Base-by-base conservation (phyloP, 345 rosid species). In the Corchorus olitorius region DNA sequence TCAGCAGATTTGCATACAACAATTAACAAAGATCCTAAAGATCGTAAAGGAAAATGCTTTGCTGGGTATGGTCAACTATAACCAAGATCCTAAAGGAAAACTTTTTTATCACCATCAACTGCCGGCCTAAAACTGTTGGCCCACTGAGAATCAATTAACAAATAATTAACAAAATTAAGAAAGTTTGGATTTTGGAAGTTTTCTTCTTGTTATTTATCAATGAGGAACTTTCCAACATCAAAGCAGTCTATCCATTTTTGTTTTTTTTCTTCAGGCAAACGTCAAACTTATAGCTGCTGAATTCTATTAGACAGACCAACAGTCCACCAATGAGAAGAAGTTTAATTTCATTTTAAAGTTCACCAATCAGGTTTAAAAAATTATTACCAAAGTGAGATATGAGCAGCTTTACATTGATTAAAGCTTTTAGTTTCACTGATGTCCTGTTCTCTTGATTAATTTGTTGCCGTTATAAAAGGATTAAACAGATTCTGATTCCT, bases 181-280 rank as follows among this genome's bases (percentile, higher is more conserved):
- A 69, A 50, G 15, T 69, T 50, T 34, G 46, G 22, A 33, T 50
- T 27, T 69, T 34, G 46, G 22, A 33, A 33, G 27, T 69, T 68
- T 49, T 69, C 73, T 69, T 69, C 43, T 69, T 69, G 59, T 69
- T 50, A 37, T 69, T 49, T 50, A 68, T 11, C 50, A 56, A 49
- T 69, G 43, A 34, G 15, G 41, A 60, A 27, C 64, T 59, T 27
- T 33, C 4, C 9, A 61, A 34, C 65, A 34, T 8, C 65, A 61
- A 35, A 62, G 43, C 66, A 62, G 19, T 52, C 46, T 59, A 50
- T 50, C 60, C 60, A 17, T 14, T 27, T 27, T 49, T 15, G 58
- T 68, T 68, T 27, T 49, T 68, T 49, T 49, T 49, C 19, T 27
- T 68, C 8, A 27, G 3, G 35, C 41, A 60, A 60, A 33, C 62